phyloP scores from a whole-genome alignment of 257 asterid species.

The Forsythia viridissima region DNA sequence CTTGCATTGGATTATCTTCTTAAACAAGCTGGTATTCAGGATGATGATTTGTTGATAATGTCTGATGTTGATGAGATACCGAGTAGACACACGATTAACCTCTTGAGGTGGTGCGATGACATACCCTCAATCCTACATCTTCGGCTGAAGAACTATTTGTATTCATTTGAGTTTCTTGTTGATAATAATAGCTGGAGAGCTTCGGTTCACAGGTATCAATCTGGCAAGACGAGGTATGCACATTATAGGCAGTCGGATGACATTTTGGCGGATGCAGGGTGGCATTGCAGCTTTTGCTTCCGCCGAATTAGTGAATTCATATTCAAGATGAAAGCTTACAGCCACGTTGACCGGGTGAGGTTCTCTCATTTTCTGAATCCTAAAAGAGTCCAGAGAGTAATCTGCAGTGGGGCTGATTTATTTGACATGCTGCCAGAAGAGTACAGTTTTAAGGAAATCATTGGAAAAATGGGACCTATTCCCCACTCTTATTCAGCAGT shows the following conservation, averaged over 20 bases:
- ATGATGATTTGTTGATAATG: conserved; percentile 84
- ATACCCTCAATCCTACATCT: conserved; percentile 78
- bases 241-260: conserved; percentile 73
- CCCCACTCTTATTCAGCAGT: conserved; percentile 91
- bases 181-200: conserved; percentile 91
- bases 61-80: conserved; percentile 95
- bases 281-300: conserved; percentile 98
- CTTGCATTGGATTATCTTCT: conserved; percentile 73
- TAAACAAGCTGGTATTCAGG: conserved; percentile 74
- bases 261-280: conserved; percentile 80
- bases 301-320: conserved; percentile 63
- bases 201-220: conserved; percentile 65
- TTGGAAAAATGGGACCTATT: conserved; percentile 79
- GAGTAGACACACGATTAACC: conserved; percentile 66
- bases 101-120: conserved; percentile 82
- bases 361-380: conserved; percentile 81
- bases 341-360: conserved; percentile 79
- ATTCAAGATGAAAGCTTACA: conserved; percentile 94
- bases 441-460: conserved; percentile 79
- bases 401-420: conserved; percentile 80
- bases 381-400: conserved; percentile 70
- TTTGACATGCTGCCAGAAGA: conserved; percentile 93
- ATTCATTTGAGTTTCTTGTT: conserved; percentile 74
- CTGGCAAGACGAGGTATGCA: conserved; percentile 74
- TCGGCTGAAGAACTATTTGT: conserved; percentile 69